Evolutionary conservation across 2,329 filamentous ascomycete species (phyloP), one percentile per base, ranked within the genome.

Genomic region (Arthrobotrys sinensis): DNA sequence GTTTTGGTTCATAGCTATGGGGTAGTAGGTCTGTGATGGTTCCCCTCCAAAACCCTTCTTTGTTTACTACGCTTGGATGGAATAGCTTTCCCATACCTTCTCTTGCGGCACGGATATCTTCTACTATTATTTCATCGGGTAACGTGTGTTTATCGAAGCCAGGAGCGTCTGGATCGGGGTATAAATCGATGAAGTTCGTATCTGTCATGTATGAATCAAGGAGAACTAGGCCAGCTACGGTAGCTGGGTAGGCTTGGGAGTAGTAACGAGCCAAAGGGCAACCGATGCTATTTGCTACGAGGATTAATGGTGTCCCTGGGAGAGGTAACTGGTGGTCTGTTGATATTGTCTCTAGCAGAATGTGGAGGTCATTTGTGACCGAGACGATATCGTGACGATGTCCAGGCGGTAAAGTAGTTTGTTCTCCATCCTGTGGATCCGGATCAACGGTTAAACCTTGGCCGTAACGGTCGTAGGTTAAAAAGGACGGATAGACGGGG

Each of bases 191-290:
- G 34, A 88, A 87, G 80, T 90, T 87, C 0, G 86, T 86, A 81
- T 90, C 88, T 14, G 88, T 87, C 82, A 90, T 86, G 79, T 89
- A 87, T 40, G 86, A 88, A 81, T 90, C 89, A 0, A 90, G 86
- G 7, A 90, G 85, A 0, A 90, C 38, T 2, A 87, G 82, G 0
- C 84, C 88, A 0, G 84, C 83, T 0, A 88, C 86, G 0, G 83
- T 84, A 1, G 85, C 84, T 0, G 87, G 86, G 64, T 88, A 85
- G 0, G 82, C 81, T 63, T 86, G 83, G 0, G 87, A 85, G 80
- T 87, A 89, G 7, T 90, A 84, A 0, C 88, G 86, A 0, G 86
- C 86, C 14, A 90, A 82, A 2, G 86, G 85, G 79, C 87, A 87
- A 52, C 88, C 88, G 78, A 89, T 88, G 78, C 86, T 87, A 82